Conservation (phyloP, 495 filamentous ascomycete species). For the Evernia prunastri region DNA sequence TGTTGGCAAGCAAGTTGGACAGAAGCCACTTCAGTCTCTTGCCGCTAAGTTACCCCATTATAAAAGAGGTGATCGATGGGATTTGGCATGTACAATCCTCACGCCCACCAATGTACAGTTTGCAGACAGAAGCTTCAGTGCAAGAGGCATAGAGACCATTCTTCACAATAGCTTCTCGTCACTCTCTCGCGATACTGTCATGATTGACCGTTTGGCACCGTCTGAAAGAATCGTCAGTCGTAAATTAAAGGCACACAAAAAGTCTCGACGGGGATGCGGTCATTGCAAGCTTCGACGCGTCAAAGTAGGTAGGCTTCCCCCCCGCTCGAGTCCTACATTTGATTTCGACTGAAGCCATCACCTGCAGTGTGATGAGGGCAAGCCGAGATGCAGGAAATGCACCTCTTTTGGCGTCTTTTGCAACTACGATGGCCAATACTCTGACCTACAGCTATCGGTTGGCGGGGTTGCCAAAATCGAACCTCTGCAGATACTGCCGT, state of each 20-base stretch:
- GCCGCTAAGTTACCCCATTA: too few relatives aligned
- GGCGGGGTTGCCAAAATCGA: conserved; percentile 31
- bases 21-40: too few relatives aligned
- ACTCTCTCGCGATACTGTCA: neutral
- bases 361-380: conserved; percentile 41
- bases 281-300: conserved; percentile 47
- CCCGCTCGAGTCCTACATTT: rapidly evolving
- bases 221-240: neutral
- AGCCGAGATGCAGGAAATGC: conserved; percentile 42
- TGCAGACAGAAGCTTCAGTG: too few relatives aligned
- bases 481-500: conserved; percentile 16
- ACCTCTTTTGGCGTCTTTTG: conserved; percentile 39
- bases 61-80: too few relatives aligned
- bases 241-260: conserved; percentile 30
- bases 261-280: conserved; percentile 43
- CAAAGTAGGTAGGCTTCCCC: conserved; percentile 33
- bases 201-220: neutral
- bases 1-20: too few relatives aligned
- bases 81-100: too few relatives aligned
- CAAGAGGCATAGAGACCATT: neutral
- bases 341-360: conserved; percentile 9
- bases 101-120: too few relatives aligned
- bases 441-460: conserved; percentile 37
- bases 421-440: conserved; percentile 35
- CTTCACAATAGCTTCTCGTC: too few relatives aligned